These are phyloP conservation scores for Emmonsiellopsis sp. DNA, from an alignment of 2,329 filamentous ascomycete species.

Conservation along the genomic window DNA sequence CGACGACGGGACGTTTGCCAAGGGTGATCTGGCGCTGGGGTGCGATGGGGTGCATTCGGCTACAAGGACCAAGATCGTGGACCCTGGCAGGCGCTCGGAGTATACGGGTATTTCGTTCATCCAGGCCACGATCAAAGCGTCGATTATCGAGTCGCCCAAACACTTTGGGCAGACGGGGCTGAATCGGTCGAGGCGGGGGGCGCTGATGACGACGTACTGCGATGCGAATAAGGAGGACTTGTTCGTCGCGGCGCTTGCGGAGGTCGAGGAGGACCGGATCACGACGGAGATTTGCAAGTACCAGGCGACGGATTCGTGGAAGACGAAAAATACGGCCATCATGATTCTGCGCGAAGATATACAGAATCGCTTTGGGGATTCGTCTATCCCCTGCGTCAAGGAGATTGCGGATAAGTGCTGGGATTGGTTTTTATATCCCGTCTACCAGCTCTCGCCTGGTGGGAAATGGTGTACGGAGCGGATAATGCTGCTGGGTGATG, in stretches of 20 bases:
- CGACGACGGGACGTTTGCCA: constrained; percentile 24
- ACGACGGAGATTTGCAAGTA: constrained; percentile 12
- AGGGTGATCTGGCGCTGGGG: constrained; percentile 29
- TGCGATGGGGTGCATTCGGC: constrained; percentile 35
- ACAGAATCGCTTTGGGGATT: constrained; percentile 24
- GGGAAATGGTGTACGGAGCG: constrained; percentile 32
- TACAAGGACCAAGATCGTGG: constrained; percentile 27
- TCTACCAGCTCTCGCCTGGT: constrained; percentile 30
- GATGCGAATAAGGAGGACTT: constrained; percentile 26
- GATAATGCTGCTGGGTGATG: constrained; percentile 36
- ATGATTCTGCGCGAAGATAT: constrained; percentile 27
- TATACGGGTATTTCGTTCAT: constrained; percentile 35
- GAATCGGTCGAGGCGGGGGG: constrained; percentile 30
- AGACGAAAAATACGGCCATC: constrained; percentile 24
- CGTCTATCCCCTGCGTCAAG: constrained; percentile 27
- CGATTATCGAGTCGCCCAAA: constrained; percentile 15
- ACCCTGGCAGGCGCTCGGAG: constrained; percentile 24
- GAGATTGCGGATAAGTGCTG: constrained; percentile 25
- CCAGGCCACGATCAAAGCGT: constrained; percentile 23
- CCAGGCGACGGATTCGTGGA: constrained; percentile 13
- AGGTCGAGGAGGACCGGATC: constrained; percentile 23
- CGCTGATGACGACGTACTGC: constrained; percentile 31
- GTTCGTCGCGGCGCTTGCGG: constrained; percentile 31
- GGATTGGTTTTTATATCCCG: constrained; percentile 37
- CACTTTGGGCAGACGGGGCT: constrained; percentile 33